Evolutionary conservation across 352 stramenopile species (phyloP), one percentile per base, ranked within the genome.

Genomic region (Phytopythium montanum): DNA sequence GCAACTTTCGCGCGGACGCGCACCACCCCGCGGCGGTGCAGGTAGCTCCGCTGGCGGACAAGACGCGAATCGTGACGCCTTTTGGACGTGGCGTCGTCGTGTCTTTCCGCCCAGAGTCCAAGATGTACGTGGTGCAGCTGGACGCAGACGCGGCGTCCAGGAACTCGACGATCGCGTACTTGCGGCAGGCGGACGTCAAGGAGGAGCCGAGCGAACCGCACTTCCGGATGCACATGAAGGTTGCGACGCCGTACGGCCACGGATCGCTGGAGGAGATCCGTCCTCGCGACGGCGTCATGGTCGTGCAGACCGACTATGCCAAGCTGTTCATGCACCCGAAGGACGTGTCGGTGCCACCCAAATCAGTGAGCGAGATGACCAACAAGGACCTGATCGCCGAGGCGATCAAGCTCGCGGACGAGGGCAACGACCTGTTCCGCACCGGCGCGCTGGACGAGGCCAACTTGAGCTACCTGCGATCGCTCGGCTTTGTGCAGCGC

Each of bases 61-160:
- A 91, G 59, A 83, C 71, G 25, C 84, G 84, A 38, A 72, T 92
- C 52, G 72, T 87, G 26, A 92, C 81, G 41, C 78, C 82, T 6
- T 94, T 91, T 54, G 85, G 85, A 51, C 77, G 75, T 10, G 85
- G 85, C 41, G 73, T 87, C 4, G 70, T 93, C 52, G 66, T 95
- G 12, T 74, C 76, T 10, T 95, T 88, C 63, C 85, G 85, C 50
- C 64, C 70, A 28, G 72, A 79, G 44, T 87, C 73, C 29, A 91
- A 87, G 60, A 87, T 93, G 70, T 95, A 93, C 59, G 75, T 95
- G 9, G 80, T 93, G 13, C 83, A 90, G 53, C 65, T 95, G 38
- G 81, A 90, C 58, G 77, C 76, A 14, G 69, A 86, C 41, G 56
- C 68, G 7, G 72, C 77, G 7, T 72, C 73, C 8, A 90, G 87